These are phyloP conservation scores for Xylariaceae sp. DNA, from an alignment of 2,329 filamentous ascomycete genomes.

Conservation along the genomic window DNA sequence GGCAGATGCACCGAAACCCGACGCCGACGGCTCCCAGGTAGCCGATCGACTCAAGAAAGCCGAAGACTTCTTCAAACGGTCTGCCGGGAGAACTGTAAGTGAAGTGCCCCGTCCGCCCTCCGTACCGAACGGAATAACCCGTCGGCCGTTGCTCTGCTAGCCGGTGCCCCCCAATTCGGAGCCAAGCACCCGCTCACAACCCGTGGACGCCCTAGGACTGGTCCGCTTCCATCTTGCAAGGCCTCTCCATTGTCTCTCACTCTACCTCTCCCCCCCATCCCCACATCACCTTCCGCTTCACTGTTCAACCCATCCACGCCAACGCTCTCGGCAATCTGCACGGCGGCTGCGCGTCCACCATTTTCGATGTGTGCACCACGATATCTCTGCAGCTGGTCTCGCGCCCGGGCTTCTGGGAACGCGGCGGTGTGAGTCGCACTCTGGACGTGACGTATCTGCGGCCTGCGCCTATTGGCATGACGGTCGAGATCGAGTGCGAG, in stretches of 20 bases:
- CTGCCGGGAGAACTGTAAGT: no score
- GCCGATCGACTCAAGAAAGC: no score
- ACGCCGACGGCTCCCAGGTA: no score
- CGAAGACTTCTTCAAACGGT: no score
- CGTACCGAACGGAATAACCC: no score
- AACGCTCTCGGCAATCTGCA: conserved; percentile 54
- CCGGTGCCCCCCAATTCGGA: no score
- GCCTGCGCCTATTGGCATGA: conserved; percentile 48
- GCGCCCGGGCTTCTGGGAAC: conserved; percentile 55
- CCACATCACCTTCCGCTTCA: conserved; percentile 42
- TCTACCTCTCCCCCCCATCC: conserved; percentile 35
- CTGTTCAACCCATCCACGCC: conserved; percentile 45
- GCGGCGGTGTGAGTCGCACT: conserved; percentile 59
- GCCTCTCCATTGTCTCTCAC: conserved; percentile 38
- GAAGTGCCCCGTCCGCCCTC: no score
- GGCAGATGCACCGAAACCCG: no score
- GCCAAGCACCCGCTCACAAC: background rate
- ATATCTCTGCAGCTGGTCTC: conserved; percentile 52
- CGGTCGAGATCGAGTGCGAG: conserved; percentile 42
- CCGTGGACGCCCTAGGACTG: conserved; percentile 38
- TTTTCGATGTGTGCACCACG: conserved; percentile 64
- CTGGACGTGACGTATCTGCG: conserved; percentile 63
- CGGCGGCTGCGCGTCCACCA: conserved; percentile 58
- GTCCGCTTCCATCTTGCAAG: conserved; percentile 39
- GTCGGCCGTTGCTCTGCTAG: no score